A percentile compares a stretch with the other conserved stretches of the same genome.
These are phyloP conservation scores for Myotisia sp. DNA, from an alignment of 2,329 filamentous ascomycete species.

Conservation along the genomic window DNA sequence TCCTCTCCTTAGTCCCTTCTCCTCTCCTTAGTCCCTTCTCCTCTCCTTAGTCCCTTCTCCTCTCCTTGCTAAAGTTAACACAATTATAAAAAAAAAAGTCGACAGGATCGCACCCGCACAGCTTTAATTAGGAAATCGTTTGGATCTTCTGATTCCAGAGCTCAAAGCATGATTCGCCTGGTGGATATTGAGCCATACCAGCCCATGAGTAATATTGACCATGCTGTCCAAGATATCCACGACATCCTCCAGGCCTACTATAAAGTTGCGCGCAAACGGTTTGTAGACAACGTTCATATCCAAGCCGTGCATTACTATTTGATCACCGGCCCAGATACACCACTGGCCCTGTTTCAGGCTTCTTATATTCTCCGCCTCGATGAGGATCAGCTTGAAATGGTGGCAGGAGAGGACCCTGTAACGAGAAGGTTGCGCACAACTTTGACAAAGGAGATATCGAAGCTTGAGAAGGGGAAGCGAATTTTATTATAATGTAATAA, in stretches of 20 bases:
- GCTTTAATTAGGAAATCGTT: no score
- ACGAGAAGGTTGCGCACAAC: constrained; percentile 30
- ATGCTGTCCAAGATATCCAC: constrained; percentile 40
- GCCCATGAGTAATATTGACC: constrained; percentile 27
- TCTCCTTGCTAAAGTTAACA: no score
- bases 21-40: no score
- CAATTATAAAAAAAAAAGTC: not conserved
- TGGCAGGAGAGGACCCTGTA: constrained; percentile 44
- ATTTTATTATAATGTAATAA: constrained; percentile 6
- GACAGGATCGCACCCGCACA: not conserved
- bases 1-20: no score
- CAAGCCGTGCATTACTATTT: constrained; percentile 45
- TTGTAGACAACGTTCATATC: constrained; percentile 48
- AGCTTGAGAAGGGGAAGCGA: constrained; percentile 21
- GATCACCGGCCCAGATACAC: constrained; percentile 36
- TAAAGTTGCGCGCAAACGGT: constrained; percentile 44
- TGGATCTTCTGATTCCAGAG: no score
- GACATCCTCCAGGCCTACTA: constrained; percentile 50
- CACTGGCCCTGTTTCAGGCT: constrained; percentile 40
- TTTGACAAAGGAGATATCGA: constrained; percentile 34
- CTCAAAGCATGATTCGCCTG: no score
- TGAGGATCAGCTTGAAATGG: constrained; percentile 36
- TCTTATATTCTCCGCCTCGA: constrained; percentile 37
- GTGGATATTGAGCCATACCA: no score
- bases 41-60: no score